A percentile compares a stretch with the other conserved stretches of the same genome.
phyloP scores from a whole-genome alignment of 1,284 basidiomycete genomes.

The Sphagnurus paluster region DNA sequence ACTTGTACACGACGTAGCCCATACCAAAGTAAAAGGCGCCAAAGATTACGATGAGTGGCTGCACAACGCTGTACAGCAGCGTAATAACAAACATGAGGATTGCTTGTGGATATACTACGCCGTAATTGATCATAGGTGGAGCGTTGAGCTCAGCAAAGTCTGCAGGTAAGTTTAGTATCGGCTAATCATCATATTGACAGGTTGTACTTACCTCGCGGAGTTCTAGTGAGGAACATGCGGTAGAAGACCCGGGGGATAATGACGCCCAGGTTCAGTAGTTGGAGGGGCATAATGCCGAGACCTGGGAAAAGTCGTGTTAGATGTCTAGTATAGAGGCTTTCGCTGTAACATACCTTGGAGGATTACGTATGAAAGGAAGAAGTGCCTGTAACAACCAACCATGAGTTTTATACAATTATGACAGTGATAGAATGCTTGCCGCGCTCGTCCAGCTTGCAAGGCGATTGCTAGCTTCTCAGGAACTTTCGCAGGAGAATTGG shows the following conservation, averaged over 20 bases:
- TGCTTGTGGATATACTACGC: slow-evolving; percentile 90
- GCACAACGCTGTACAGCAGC: slow-evolving; percentile 92
- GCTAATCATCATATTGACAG: background rate
- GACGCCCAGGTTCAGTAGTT: slow-evolving; percentile 87
- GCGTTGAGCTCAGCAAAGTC: slow-evolving; percentile 97
- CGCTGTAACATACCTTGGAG: slow-evolving; percentile 84
- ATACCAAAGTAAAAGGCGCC: slow-evolving; percentile 94
- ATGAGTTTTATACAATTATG: slow-evolving; percentile 10
- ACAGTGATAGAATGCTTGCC: slow-evolving; percentile 35
- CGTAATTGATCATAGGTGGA: slow-evolving; percentile 95
- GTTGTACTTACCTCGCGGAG: slow-evolving; percentile 72
- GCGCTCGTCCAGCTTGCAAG: slow-evolving; percentile 72
- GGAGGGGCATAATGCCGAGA: slow-evolving; percentile 92
- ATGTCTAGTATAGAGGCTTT: background rate
- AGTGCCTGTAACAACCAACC: slow-evolving; percentile 58
- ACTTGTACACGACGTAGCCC: slow-evolving; percentile 95
- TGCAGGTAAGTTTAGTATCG: slow-evolving; percentile 24
- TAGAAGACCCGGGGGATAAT: slow-evolving; percentile 76
- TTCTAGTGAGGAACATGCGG: slow-evolving; percentile 74
- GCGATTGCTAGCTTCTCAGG: slow-evolving; percentile 87
- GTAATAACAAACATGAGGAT: slow-evolving; percentile 96
- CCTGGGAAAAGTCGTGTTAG: slow-evolving; percentile 41
- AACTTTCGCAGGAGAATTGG: slow-evolving; percentile 85
- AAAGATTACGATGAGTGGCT: slow-evolving; percentile 92
- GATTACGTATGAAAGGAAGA: slow-evolving; percentile 95